Base-by-base conservation (phyloP, 2,329 filamentous ascomycete genomes). In the Fusarium sambucinum region DNA sequence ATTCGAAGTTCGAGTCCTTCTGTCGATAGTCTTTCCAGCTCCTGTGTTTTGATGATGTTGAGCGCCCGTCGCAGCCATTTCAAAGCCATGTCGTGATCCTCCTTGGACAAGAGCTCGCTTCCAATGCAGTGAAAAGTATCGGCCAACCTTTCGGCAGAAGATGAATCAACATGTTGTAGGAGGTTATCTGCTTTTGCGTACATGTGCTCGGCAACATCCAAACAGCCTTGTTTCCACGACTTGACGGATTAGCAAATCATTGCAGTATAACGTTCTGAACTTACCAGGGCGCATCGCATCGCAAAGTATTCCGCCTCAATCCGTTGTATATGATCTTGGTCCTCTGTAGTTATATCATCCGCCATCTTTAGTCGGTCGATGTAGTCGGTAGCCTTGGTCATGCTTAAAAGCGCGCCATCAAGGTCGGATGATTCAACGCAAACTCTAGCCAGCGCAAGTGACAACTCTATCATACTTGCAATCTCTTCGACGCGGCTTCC, bases 141-240 rank as follows among this genome's bases (percentile, higher is more conserved):
- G 6, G 89, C 85, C 42, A 94, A 78, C 37, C 81, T 83, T 75
- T 94, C 90, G 3, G 85, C 82, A 2, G 83, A 83, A 3, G 77
- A 65, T 1, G 84, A 77, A 42, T 89, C 84, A 3, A 87, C 75
- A 1, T 53, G 72, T 23, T 72, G 73, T 37, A 71, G 77, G 12
- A 79, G 76, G n/a, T 63, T 79, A 71, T 80, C 79, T 3, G 87
- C 78, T 71, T 92, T 92, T 35, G 78, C 78, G 77, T 90, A 94
- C 83, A 96, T 88, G 76, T 93, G 88, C 55, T 97, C 92, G 29
- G 92, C 92, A 47, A 94, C 86, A 59, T 95, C 91, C 16, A 91
- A 82, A 40, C 90, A 87, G 40, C 87, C 84, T 74, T 94, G 89
- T 71, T 89, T 88, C 89, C 90, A 97, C 30, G 90, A 86, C 92